Evolutionary conservation across 306 rosid species (phyloP).

Genomic region (Corylus heterophylla): DNA sequence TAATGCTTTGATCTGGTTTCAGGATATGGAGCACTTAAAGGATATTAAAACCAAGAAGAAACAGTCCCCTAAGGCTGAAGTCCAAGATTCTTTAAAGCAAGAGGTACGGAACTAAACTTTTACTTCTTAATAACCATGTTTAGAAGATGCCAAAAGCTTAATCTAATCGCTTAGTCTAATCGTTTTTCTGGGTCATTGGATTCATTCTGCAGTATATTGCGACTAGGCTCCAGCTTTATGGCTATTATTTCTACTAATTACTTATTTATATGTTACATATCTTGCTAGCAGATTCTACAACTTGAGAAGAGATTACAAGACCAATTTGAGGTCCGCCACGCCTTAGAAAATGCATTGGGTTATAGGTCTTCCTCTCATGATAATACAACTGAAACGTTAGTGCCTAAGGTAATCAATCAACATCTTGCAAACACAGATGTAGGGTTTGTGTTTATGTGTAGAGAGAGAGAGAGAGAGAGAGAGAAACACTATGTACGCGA

Average conservation of each 20-base stretch:
- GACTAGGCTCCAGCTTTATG: slow-evolving; percentile 17
- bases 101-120: slow-evolving; percentile 56
- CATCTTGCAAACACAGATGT: slow-evolving; percentile 1
- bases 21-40: slow-evolving; percentile 62
- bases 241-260: slow-evolving; percentile 1
- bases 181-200: slow-evolving; percentile 13
- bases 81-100: slow-evolving; percentile 68
- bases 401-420: slow-evolving; percentile 64
- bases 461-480: neutral
- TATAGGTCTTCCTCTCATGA: slow-evolving; percentile 53
- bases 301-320: slow-evolving; percentile 83
- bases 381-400: slow-evolving; percentile 39
- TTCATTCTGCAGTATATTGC: slow-evolving; percentile 7
- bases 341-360: slow-evolving; percentile 81
- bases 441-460: slow-evolving; percentile 1
- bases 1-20: slow-evolving; percentile 36
- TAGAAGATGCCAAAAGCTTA: neutral
- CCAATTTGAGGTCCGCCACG: slow-evolving; percentile 73
- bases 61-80: slow-evolving; percentile 51
- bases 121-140: slow-evolving; percentile 17
- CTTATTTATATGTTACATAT: neutral
- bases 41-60: slow-evolving; percentile 50
- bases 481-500: neutral
- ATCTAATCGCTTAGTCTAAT: neutral
- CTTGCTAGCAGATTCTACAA: slow-evolving; percentile 66